phyloP scores from a whole-genome alignment of 2,329 filamentous ascomycete species.

The Claviceps pusilla region DNA sequence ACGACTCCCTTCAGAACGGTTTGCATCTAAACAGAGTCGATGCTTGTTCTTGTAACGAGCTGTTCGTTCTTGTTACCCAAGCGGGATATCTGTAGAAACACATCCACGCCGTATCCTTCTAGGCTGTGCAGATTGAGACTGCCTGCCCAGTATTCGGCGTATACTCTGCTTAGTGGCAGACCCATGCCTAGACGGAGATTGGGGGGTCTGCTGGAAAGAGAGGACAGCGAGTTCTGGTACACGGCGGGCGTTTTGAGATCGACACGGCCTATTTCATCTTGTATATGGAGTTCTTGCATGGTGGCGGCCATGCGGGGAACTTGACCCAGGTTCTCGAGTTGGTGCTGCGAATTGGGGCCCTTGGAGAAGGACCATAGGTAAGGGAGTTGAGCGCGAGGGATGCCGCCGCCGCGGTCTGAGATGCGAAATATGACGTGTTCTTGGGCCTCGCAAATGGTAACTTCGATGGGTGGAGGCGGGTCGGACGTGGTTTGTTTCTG shows the following conservation, averaged over 20 bases:
- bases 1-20: no score
- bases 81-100: constrained; percentile 89
- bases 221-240: constrained; percentile 52
- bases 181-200: constrained; percentile 85
- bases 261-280: constrained; percentile 25
- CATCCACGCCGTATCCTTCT: constrained; percentile 91
- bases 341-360: constrained; percentile 61
- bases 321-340: constrained; percentile 69
- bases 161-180: constrained; percentile 80
- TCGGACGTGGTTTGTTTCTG: constrained; percentile 21
- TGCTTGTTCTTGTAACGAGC: constrained; percentile 59
- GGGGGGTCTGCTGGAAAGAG: constrained; percentile 66
- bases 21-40: constrained; percentile 49
- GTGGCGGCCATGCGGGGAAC: constrained; percentile 90
- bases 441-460: constrained; percentile 83
- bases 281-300: constrained; percentile 63
- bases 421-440: constrained; percentile 95
- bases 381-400: constrained; percentile 69
- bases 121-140: constrained; percentile 80
- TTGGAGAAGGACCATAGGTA: constrained; percentile 96
- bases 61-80: constrained; percentile 97
- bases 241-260: constrained; percentile 26
- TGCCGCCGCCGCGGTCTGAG: constrained; percentile 87
- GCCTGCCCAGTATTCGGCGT: constrained; percentile 96
- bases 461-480: constrained; percentile 68